phyloP scores from a whole-genome alignment of 2,329 filamentous ascomycete genomes.

The Ceratocystis colombiana region DNA sequence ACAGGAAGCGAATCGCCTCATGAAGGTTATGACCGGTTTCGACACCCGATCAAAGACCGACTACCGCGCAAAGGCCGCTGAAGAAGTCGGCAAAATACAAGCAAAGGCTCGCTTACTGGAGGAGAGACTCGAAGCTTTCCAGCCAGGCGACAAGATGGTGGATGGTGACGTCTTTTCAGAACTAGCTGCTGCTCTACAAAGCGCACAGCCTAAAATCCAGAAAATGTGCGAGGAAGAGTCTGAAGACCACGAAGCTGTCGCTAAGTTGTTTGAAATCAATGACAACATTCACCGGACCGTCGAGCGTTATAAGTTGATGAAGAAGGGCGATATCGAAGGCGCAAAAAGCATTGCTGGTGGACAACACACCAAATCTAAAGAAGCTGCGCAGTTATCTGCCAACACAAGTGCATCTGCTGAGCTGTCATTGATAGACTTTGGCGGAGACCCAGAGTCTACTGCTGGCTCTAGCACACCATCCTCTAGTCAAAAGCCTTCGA shows the following conservation, averaged over 20 bases:
- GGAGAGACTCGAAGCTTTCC: slow-evolving; percentile 79
- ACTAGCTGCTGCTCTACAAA: slow-evolving; percentile 77
- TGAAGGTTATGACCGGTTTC: slow-evolving; percentile 99
- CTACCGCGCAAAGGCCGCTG: slow-evolving; percentile 92
- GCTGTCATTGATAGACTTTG: slow-evolving; percentile 88
- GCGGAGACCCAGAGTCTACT: slow-evolving; percentile 50
- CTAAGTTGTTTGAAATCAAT: slow-evolving; percentile 92
- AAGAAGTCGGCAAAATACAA: slow-evolving; percentile 89
- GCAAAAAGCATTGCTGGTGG: slow-evolving; percentile 77
- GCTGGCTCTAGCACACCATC: slow-evolving; percentile 39
- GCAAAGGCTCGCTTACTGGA: slow-evolving; percentile 88
- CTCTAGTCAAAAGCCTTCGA: slow-evolving; percentile 41
- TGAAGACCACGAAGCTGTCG: slow-evolving; percentile 89
- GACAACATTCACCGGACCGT: slow-evolving; percentile 97
- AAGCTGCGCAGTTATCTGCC: slow-evolving; percentile 33
- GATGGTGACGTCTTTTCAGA: slow-evolving; percentile 67
- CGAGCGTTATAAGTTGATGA: slow-evolving; percentile 88
- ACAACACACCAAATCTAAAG: slow-evolving; percentile 38
- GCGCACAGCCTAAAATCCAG: slow-evolving; percentile 95
- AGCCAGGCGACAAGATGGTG: slow-evolving; percentile 66
- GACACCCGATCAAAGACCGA: slow-evolving; percentile 94
- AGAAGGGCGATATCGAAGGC: slow-evolving; percentile 81
- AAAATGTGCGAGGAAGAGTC: slow-evolving; percentile 99
- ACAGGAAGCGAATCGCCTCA: slow-evolving; percentile 91
- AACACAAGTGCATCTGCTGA: slow-evolving; percentile 58